A percentile compares a stretch with the other conserved stretches of the same genome.
Conservation (phyloP, 371 early-diverging fungal species). For the Zopfochytrium polystomum region DNA sequence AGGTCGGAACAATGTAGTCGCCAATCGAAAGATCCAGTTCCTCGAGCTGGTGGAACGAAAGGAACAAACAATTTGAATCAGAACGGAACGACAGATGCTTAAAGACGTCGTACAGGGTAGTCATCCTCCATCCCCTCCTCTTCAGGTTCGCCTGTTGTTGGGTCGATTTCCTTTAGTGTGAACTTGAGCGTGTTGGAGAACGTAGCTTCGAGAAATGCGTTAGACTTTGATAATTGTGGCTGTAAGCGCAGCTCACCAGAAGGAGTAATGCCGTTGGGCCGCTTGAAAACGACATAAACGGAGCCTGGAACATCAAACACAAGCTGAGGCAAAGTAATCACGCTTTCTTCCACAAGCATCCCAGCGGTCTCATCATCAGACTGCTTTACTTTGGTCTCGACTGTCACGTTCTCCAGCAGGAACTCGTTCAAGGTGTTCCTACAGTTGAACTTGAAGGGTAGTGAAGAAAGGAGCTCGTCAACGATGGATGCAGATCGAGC, state of each 20-base stretch:
- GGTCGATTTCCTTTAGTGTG: conserved; percentile 91
- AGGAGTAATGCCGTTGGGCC: conserved; percentile 36
- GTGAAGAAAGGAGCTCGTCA: not conserved
- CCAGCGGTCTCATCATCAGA: conserved; percentile 56
- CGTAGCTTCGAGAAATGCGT: conserved; percentile 45
- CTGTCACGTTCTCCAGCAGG: conserved; percentile 84
- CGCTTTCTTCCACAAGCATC: conserved; percentile 45
- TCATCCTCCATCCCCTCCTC: conserved; percentile 94
- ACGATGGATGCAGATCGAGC: conserved; percentile 5
- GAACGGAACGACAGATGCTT: not conserved
- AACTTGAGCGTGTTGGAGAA: conserved; percentile 89
- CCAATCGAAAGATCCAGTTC: conserved; percentile 77
- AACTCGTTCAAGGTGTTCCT: conserved; percentile 91
- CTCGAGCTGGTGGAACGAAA: conserved; percentile 59
- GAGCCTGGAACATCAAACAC: conserved; percentile 73
- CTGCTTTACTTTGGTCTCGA: conserved; percentile 64
- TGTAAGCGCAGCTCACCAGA: conserved; percentile 37
- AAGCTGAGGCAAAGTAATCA: conserved; percentile 68
- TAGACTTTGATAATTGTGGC: not conserved
- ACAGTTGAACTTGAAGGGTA: conserved; percentile 68
- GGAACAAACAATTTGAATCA: not conserved
- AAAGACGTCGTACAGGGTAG: conserved; percentile 63
- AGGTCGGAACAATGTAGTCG: conserved; percentile 88
- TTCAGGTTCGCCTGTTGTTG: conserved; percentile 67
- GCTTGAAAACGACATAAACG: conserved; percentile 68